phyloP scores from a whole-genome alignment of 2,329 filamentous ascomycete species.

The Diaporthe velutina region DNA sequence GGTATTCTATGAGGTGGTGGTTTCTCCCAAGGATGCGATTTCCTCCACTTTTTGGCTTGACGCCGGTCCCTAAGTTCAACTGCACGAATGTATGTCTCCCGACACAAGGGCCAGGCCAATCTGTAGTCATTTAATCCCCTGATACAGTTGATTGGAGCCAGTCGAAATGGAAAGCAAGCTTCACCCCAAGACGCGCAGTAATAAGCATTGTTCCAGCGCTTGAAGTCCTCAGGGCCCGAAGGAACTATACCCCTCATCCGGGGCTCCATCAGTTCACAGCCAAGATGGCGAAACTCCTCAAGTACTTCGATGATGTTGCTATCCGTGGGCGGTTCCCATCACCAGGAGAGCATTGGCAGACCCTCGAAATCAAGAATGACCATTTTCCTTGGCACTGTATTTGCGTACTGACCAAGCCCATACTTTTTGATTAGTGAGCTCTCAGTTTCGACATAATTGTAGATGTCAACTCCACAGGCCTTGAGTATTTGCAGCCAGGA shows the following conservation, averaged over 20 bases:
- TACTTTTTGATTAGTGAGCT: not conserved
- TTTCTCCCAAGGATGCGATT: not conserved
- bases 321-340: not conserved
- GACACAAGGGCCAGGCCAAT: not conserved
- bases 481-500: not conserved
- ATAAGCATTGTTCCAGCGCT: not conserved
- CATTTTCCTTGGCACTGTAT: not conserved
- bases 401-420: not conserved
- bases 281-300: not conserved
- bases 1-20: not conserved
- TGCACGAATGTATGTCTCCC: not conserved
- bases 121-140: fast-evolving
- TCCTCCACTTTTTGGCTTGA: slow-evolving; percentile 15
- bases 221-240: not conserved
- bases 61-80: slow-evolving; percentile 7
- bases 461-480: not conserved
- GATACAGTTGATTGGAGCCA: not conserved
- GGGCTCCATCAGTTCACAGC: not conserved
- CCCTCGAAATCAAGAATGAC: not conserved
- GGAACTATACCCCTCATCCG: fast-evolving
- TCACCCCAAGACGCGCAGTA: fast-evolving
- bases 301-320: not conserved
- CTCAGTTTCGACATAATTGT: not conserved
- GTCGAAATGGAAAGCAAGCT: not conserved
- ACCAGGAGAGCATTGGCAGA: not conserved